Evolutionary conservation across 2,329 filamentous ascomycete species (phyloP), one percentile per base, ranked within the genome.

Genomic region (Pleomassaria siparia): DNA sequence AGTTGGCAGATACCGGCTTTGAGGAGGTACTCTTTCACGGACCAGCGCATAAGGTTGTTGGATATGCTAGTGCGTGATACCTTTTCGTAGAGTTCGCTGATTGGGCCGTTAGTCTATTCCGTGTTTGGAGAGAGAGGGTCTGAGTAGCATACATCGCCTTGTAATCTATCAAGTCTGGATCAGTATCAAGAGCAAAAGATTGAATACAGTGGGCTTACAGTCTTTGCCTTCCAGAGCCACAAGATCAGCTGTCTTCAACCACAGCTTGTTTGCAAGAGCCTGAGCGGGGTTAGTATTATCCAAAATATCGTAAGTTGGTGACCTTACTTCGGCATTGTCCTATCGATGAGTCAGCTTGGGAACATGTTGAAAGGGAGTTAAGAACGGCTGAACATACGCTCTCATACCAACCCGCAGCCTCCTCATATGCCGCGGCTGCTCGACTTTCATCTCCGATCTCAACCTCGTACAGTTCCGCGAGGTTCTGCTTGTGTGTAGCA

Each of bases 1-100:
- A 97, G 80, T 69, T 95, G 87, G 76, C 91, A 96, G 67, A 97
- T 88, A 25, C 91, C 91, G 1, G 90, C 89, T 76, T 96, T 96
- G 64, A 97, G 80, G 64, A 96, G 86, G 75, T 96, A 96, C 57
- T 96, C 91, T 74, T 96, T 97, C 55, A 97, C 90, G 8, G 67
- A 71, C 65, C 65, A 70, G 47, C 66, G 63, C 66, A 69, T 69
- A 8, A 96, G 78, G 71, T 95, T 94, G 77, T 95, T 96, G 72
- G 85, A 85, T 62, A 96, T 85, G 28, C 87, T 87, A 35, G 82
- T 80, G 47, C 82, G 80, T 33, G 90, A 88, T 40, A 96, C 89
- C 64, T 87, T 85, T 71, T 97, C 92, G 74, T 88, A 96, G 58
- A 70, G 59, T 25, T 61, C 62, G 43, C 49, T 53, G 26, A 15